Evolutionary conservation across 2,329 filamentous ascomycete genomes (phyloP).

Genomic region (Bimuria novae-zelandiae): DNA sequence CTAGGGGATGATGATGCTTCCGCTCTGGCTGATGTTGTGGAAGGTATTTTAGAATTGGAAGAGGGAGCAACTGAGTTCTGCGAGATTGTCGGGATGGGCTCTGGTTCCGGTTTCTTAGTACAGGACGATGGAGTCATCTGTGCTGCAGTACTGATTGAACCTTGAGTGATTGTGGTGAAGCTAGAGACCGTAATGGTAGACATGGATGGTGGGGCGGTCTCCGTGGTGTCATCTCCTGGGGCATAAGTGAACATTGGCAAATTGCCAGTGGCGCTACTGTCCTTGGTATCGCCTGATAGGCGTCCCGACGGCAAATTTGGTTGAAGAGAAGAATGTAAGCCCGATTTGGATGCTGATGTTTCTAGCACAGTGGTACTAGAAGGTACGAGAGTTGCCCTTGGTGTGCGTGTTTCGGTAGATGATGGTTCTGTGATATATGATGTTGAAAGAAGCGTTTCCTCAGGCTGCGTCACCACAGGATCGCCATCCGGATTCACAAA

Average conservation of each 20-base stretch:
- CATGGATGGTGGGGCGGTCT: neutral
- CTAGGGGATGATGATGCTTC: neutral
- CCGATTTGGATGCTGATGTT: slow-evolving; percentile 8
- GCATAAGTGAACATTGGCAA: slow-evolving; percentile 13
- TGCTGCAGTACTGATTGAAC: neutral
- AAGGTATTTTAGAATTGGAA: neutral
- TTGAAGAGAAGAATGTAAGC: too few relatives aligned
- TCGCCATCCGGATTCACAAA: slow-evolving; percentile 38
- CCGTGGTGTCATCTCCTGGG: neutral
- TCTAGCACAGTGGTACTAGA: slow-evolving; percentile 17
- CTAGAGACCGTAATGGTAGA: slow-evolving; percentile 3
- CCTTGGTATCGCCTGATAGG: neutral
- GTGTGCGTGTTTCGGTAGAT: slow-evolving; percentile 20
- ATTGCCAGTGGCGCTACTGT: neutral
- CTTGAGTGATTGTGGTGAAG: neutral
- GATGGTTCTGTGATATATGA: slow-evolving; percentile 33
- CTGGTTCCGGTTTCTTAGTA: neutral
- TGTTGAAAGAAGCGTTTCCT: slow-evolving; percentile 36
- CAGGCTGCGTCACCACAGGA: slow-evolving; percentile 36
- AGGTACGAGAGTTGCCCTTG: slow-evolving; percentile 16
- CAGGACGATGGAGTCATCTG: neutral
- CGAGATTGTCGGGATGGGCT: neutral
- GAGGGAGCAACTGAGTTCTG: neutral
- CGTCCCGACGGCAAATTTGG: neutral
- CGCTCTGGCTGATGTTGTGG: neutral